Percentiles rank a stretch among this genome's conserved stretches.
phyloP scores from a whole-genome alignment of 352 stramenopile species.

The Phytopythium chamaehyphon region DNA sequence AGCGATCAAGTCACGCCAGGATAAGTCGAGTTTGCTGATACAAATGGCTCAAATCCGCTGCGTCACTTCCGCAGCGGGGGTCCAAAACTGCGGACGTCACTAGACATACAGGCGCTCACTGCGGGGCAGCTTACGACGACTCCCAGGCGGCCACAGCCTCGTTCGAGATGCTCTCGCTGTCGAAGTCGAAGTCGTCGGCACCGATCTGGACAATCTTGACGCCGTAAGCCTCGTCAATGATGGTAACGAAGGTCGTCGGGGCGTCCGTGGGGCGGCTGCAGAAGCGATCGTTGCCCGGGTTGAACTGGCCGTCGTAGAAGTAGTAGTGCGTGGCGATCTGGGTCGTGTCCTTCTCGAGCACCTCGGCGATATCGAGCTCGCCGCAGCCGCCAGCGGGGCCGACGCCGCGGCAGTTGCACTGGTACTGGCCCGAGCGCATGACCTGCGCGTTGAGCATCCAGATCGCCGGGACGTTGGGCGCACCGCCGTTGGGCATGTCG shows the following conservation, averaged over 20 bases:
- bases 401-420: slow-evolving; percentile 76
- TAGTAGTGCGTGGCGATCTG: slow-evolving; percentile 79
- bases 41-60: no score
- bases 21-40: no score
- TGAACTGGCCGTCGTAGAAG: slow-evolving; percentile 58
- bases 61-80: no score
- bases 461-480: slow-evolving; percentile 60
- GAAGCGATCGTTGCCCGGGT: slow-evolving; percentile 62
- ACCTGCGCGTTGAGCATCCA: slow-evolving; percentile 74
- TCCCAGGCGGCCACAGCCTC: slow-evolving; percentile 61
- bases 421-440: slow-evolving; percentile 68
- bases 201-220: slow-evolving; percentile 66
- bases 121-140: slow-evolving; percentile 30
- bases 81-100: no score
- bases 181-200: slow-evolving; percentile 63
- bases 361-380: slow-evolving; percentile 77
- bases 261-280: slow-evolving; percentile 37
- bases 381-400: slow-evolving; percentile 60
- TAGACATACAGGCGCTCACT: no score
- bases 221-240: slow-evolving; percentile 63
- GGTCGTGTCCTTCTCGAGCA: slow-evolving; percentile 55
- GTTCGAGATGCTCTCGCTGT: slow-evolving; percentile 31
- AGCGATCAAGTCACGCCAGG: no score
- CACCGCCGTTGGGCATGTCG: slow-evolving; percentile 38
- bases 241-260: slow-evolving; percentile 59